phyloP scores from a whole-genome alignment of 495 filamentous ascomycete genomes.

The Aeminium ludgeri region DNA sequence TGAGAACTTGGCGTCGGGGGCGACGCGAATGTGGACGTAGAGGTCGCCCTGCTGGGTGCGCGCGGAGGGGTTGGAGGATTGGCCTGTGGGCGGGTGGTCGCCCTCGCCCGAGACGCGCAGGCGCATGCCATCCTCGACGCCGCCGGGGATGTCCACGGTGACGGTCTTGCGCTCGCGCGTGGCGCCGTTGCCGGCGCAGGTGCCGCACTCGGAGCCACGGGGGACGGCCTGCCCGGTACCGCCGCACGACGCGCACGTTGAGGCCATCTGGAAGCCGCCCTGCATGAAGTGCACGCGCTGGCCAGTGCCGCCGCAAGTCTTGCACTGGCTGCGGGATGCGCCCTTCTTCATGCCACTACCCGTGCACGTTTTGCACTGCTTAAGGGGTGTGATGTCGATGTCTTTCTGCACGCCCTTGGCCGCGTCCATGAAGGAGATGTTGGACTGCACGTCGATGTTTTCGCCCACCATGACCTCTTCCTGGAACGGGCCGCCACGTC shows the following conservation, averaged over 20 bases:
- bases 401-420: conserved; percentile 72
- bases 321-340: conserved; percentile 52
- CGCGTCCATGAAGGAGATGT: conserved; percentile 88
- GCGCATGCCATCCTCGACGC: conserved; percentile 90
- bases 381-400: conserved; percentile 59
- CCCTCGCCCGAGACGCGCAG: conserved; percentile 67
- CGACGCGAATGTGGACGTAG: conserved; percentile 69
- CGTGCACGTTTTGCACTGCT: conserved; percentile 60
- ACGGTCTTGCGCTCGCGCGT: conserved; percentile 61
- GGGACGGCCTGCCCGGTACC: conserved; percentile 59
- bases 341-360: conserved; percentile 77
- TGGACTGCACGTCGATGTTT: conserved; percentile 83
- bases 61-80: conserved; percentile 37
- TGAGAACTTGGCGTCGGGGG: conserved; percentile 69
- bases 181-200: conserved; percentile 66
- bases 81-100: conserved; percentile 63
- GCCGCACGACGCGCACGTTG: conserved; percentile 65
- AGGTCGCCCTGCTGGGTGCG: conserved; percentile 60
- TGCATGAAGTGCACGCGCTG: conserved; percentile 73
- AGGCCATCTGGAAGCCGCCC: conserved; percentile 88
- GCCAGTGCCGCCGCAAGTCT: conserved; percentile 69
- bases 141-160: conserved; percentile 75
- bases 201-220: conserved; percentile 57
- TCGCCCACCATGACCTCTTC: conserved; percentile 71
- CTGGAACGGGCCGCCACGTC: conserved; percentile 43